Conservation (phyloP, 495 filamentous ascomycete species). For the Penicillium atrosanguineum region DNA sequence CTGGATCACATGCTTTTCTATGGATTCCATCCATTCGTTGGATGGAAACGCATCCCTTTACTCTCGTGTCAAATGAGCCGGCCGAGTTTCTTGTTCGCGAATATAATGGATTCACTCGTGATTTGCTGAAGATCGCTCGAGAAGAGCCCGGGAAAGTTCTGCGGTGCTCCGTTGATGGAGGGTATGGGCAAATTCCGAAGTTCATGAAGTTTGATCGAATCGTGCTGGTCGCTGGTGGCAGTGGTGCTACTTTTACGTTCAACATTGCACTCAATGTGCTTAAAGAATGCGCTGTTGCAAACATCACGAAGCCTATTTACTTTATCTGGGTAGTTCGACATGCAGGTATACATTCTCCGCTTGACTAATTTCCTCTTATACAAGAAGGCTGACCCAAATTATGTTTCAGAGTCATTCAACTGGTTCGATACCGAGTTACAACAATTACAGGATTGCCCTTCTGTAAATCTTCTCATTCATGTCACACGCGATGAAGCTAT, state of each 20-base stretch:
- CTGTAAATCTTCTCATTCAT: slow-evolving; percentile 11
- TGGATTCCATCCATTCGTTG: slow-evolving; percentile 57
- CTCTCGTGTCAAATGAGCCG: slow-evolving; percentile 47
- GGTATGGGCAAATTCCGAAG: slow-evolving; percentile 56
- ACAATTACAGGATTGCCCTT: slow-evolving; percentile 6
- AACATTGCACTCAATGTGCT: slow-evolving; percentile 13
- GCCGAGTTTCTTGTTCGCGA: slow-evolving; percentile 55
- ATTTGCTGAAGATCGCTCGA: slow-evolving; percentile 49
- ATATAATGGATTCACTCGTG: slow-evolving; percentile 56
- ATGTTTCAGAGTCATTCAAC: slow-evolving; percentile 4
- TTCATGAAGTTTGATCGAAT: slow-evolving; percentile 56
- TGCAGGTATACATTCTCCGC: neutral
- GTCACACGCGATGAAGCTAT: slow-evolving; percentile 3
- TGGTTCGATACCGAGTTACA: slow-evolving; percentile 18
- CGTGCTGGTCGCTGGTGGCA: slow-evolving; percentile 57
- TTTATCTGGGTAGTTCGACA: slow-evolving; percentile 18
- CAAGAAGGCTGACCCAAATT: neutral
- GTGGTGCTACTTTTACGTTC: slow-evolving; percentile 56
- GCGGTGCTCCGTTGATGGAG: slow-evolving; percentile 54
- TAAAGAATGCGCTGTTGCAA: neutral
- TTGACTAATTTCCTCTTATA: neutral
- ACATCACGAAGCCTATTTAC: slow-evolving; percentile 11
- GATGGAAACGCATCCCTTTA: slow-evolving; percentile 62
- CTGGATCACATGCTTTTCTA: slow-evolving; percentile 60
- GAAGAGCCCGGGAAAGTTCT: slow-evolving; percentile 46